These are phyloP conservation scores for Magnusiomyces starmeri DNA, from an alignment of 1,139 yeast species.

Conservation along the genomic window DNA sequence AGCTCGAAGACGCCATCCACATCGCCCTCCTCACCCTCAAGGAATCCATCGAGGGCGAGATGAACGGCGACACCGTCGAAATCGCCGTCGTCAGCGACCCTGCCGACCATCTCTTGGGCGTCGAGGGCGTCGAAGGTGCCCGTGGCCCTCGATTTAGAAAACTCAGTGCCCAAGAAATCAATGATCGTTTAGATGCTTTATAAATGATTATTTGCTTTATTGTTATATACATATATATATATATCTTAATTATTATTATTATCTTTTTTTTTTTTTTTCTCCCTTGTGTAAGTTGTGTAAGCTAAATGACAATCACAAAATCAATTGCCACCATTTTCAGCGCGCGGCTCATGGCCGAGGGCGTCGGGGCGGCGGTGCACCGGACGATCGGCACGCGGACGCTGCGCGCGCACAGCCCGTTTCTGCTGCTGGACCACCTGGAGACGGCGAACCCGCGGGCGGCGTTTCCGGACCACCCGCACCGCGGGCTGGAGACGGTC, in stretches of 20 bases:
- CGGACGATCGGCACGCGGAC: slow-evolving; percentile 64
- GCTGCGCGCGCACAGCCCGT: slow-evolving; percentile 67
- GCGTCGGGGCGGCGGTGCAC: slow-evolving; percentile 77
- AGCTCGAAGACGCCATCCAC: slow-evolving; percentile 96
- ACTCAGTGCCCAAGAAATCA: slow-evolving; percentile 81
- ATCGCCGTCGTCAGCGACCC: slow-evolving; percentile 83
- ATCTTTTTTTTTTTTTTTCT: not conserved
- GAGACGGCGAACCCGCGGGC: slow-evolving; percentile 50
- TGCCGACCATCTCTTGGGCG: slow-evolving; percentile 74
- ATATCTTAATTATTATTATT: not conserved
- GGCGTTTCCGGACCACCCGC: slow-evolving; percentile 76
- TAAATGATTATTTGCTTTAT: slow-evolving; percentile 30
- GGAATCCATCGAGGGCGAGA: slow-evolving; percentile 96
- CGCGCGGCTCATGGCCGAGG: slow-evolving; percentile 71
- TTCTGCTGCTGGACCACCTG: slow-evolving; percentile 73
- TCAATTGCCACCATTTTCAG: slow-evolving; percentile 50
- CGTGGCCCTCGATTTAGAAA: slow-evolving; percentile 85
- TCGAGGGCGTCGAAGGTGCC: slow-evolving; percentile 67
- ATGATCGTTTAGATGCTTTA: slow-evolving; percentile 89
- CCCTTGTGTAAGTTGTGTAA: too few relatives aligned
- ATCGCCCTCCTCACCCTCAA: slow-evolving; percentile 89
- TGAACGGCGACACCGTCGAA: slow-evolving; percentile 94
- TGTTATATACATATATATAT: not conserved
- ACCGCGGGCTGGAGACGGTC: slow-evolving; percentile 76
- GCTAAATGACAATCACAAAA: slow-evolving; percentile 37